phyloP scores from a whole-genome alignment of 2,329 filamentous ascomycete species.

The Aureobasidium mangrovei region DNA sequence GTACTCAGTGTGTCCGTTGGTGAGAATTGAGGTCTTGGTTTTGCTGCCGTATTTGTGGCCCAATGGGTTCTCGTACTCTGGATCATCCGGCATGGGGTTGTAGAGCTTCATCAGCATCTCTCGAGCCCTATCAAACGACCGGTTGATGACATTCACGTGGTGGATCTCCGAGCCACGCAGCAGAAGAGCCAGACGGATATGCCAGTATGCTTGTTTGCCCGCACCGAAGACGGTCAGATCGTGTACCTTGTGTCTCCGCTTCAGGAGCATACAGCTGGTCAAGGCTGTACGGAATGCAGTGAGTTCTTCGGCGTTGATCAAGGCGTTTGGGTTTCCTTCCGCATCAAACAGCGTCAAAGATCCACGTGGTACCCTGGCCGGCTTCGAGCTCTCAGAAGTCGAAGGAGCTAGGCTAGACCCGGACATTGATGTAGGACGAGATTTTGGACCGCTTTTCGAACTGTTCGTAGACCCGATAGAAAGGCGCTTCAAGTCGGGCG shows the following conservation, averaged over 20 bases:
- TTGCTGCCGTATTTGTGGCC: slow-evolving; percentile 30
- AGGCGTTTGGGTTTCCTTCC: slow-evolving; percentile 46
- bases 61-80: slow-evolving; percentile 28
- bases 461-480: slow-evolving; percentile 13
- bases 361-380: slow-evolving; percentile 34
- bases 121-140: slow-evolving; percentile 53
- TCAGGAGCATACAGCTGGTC: slow-evolving; percentile 53
- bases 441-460: neutral
- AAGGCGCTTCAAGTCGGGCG: slow-evolving; percentile 22
- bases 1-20: slow-evolving; percentile 62
- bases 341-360: slow-evolving; percentile 49
- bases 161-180: slow-evolving; percentile 61
- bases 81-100: slow-evolving; percentile 31
- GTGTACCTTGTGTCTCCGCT: slow-evolving; percentile 58
- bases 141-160: slow-evolving; percentile 75
- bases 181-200: slow-evolving; percentile 73
- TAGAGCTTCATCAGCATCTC: slow-evolving; percentile 48
- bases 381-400: slow-evolving; percentile 15
- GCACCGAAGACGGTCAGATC: slow-evolving; percentile 78
- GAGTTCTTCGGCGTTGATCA: slow-evolving; percentile 59
- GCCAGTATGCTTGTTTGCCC: slow-evolving; percentile 90
- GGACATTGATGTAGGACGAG: neutral
- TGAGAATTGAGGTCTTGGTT: slow-evolving; percentile 58
- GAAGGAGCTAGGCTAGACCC: slow-evolving; percentile 21
- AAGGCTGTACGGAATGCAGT: slow-evolving; percentile 62